Percentiles rank a stretch among this genome's conserved stretches.
Evolutionary conservation across 495 filamentous ascomycete species (phyloP).

Genomic region (Talaromyces nanjingensis): DNA sequence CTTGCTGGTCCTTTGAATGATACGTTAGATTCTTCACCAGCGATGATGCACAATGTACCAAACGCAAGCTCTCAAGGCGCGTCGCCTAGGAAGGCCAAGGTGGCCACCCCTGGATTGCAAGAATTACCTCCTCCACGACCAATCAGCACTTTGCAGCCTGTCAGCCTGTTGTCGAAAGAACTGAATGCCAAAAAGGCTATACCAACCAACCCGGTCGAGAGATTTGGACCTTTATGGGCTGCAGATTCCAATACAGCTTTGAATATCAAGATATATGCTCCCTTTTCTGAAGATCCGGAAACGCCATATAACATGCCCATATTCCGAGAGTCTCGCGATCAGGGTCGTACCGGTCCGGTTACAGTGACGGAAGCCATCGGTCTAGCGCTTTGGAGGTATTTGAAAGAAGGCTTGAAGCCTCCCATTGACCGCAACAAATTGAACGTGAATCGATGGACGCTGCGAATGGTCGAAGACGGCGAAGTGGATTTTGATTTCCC

Average conservation of each 20-base stretch:
- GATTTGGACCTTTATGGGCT: constrained; percentile 78
- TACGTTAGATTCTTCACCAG: constrained; percentile 34
- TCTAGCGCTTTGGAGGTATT: constrained; percentile 77
- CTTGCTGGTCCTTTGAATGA: constrained; percentile 44
- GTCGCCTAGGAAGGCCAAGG: constrained; percentile 54
- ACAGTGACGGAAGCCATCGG: constrained; percentile 90
- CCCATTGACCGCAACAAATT: constrained; percentile 58
- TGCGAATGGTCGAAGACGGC: constrained; percentile 92
- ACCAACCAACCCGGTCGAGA: constrained; percentile 74
- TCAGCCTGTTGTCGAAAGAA: constrained; percentile 62
- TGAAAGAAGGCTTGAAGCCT: constrained; percentile 73
- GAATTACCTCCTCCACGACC: constrained; percentile 89
- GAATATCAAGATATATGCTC: constrained; percentile 77
- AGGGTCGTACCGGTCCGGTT: constrained; percentile 56
- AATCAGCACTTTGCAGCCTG: constrained; percentile 73
- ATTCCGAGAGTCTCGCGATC: constrained; percentile 65
- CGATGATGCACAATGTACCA: constrained; percentile 38
- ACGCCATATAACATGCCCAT: constrained; percentile 74
- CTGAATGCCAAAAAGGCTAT: constrained; percentile 75
- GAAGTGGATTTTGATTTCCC: constrained; percentile 97
- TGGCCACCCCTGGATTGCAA: constrained; percentile 53
- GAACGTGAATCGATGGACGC: constrained; percentile 85
- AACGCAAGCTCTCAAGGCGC: constrained; percentile 31
- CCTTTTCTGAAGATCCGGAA: constrained; percentile 66
- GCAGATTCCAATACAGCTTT: constrained; percentile 78